These are phyloP conservation scores for Kuraishia borneana DNA, from an alignment of 805 yeast genomes.

Conservation along the genomic window DNA sequence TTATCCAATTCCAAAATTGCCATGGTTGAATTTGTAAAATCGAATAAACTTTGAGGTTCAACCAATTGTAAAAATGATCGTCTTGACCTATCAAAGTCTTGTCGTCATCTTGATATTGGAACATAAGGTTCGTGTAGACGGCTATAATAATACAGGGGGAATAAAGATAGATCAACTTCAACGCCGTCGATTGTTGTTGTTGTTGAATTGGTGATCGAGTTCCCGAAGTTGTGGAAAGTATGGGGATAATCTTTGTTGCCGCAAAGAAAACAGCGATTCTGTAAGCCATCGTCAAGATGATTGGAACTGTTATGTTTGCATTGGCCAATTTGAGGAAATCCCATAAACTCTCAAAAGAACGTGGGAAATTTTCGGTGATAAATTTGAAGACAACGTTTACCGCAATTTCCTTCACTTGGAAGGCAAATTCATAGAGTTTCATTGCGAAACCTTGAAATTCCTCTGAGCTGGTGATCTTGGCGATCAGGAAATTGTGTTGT, in stretches of 20 bases:
- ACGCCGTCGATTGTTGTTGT: conserved; percentile 17
- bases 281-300: conserved; percentile 71
- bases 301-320: conserved; percentile 66
- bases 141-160: conserved; percentile 93
- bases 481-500: conserved; percentile 1
- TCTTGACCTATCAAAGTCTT: conserved; percentile 22
- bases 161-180: conserved; percentile 66
- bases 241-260: conserved; percentile 88
- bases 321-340: conserved; percentile 39
- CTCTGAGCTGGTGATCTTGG: conserved; percentile 1
- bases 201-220: conserved; percentile 1
- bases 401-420: conserved; percentile 11
- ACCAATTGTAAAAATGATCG: conserved; percentile 21
- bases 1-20: conserved; percentile 97
- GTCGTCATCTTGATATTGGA: conserved; percentile 77
- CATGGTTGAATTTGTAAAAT: conserved; percentile 44
- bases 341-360: conserved; percentile 42
- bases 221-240: conserved; percentile 7
- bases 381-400: conserved; percentile 20
- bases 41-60: conserved; percentile 11
- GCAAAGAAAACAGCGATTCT: conserved; percentile 78
- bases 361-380: conserved; percentile 40
- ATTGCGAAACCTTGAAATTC: background rate
- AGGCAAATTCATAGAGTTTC: background rate
- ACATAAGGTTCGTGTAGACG: conserved; percentile 86